Percentiles rank a stretch among this genome's conserved stretches.
phyloP scores from a whole-genome alignment of 768 basidiomycete species.

The Podaxis sp. region DNA sequence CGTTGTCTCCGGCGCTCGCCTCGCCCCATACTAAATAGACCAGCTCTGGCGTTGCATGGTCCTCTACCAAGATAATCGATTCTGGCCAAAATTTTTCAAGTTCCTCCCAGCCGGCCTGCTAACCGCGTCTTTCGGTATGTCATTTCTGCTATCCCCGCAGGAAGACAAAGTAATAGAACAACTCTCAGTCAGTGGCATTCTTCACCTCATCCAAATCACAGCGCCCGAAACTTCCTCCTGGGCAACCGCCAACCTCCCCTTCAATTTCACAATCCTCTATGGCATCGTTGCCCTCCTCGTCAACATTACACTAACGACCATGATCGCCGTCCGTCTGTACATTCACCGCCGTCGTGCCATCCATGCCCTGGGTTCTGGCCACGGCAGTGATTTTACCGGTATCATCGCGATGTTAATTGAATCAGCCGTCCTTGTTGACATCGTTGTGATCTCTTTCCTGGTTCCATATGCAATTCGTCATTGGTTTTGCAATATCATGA shows the following conservation, averaged over 20 bases:
- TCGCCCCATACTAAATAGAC: not conserved
- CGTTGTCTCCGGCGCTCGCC: not conserved
- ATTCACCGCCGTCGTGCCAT: slow-evolving; percentile 7
- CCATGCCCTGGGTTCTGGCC: not conserved
- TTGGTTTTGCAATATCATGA: slow-evolving; percentile 11
- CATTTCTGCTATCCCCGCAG: not conserved
- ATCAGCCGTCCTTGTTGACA: slow-evolving; percentile 7
- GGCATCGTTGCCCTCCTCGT: slow-evolving; percentile 9
- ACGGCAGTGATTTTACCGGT: slow-evolving; percentile 3
- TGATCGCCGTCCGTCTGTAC: slow-evolving; percentile 7
- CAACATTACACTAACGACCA: slow-evolving; percentile 5
- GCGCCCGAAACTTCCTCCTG: slow-evolving; percentile 7
- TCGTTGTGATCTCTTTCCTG: slow-evolving; percentile 2
- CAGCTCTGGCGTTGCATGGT: slow-evolving; percentile 12
- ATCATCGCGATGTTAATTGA: slow-evolving; percentile 9
- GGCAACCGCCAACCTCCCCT: slow-evolving; percentile 8
- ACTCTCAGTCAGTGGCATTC: slow-evolving; percentile 1
- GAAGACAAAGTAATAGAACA: not conserved
- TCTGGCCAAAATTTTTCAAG: slow-evolving; percentile 8
- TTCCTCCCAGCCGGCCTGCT: slow-evolving; percentile 3
- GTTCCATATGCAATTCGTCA: slow-evolving; percentile 9
- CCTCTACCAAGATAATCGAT: slow-evolving; percentile 8
- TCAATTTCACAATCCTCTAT: slow-evolving; percentile 12
- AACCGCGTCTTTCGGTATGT: not conserved
- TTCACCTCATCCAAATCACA: slow-evolving; percentile 12